Conservation (phyloP, 2,329 filamentous ascomycete species). For the Esteya vermicola region DNA sequence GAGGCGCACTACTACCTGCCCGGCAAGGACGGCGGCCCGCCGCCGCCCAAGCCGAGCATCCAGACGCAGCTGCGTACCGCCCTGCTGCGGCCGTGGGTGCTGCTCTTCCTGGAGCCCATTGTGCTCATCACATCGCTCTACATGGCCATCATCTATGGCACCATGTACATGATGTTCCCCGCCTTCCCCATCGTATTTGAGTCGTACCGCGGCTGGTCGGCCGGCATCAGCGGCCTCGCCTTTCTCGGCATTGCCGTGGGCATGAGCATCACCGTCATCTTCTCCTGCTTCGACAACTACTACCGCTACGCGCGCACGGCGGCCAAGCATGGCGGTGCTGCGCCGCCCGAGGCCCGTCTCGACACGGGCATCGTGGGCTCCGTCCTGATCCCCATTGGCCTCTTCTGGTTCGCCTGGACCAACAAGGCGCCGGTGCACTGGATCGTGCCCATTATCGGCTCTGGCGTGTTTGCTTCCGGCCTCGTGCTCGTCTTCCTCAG, state of each 20-base stretch:
- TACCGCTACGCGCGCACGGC: slow-evolving; percentile 32
- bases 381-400: slow-evolving; percentile 44
- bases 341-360: slow-evolving; percentile 53
- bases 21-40: slow-evolving; percentile 11
- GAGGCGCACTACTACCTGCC: slow-evolving; percentile 20
- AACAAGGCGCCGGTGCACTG: slow-evolving; percentile 28
- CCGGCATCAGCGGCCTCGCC: slow-evolving; percentile 46
- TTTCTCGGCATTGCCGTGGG: slow-evolving; percentile 58
- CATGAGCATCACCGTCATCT: slow-evolving; percentile 43
- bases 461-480: slow-evolving; percentile 25
- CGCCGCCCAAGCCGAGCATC: slow-evolving; percentile 20
- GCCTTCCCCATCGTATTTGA: slow-evolving; percentile 56
- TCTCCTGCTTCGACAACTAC: slow-evolving; percentile 40
- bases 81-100: slow-evolving; percentile 50
- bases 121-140: slow-evolving; percentile 52
- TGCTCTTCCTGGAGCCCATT: slow-evolving; percentile 58
- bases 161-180: slow-evolving; percentile 45
- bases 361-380: slow-evolving; percentile 47
- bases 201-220: slow-evolving; percentile 40
- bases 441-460: slow-evolving; percentile 21
- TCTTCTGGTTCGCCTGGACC: slow-evolving; percentile 60
- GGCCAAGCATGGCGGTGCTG: slow-evolving; percentile 31
- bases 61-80: slow-evolving; percentile 39
- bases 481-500: slow-evolving; percentile 52
- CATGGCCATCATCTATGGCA: slow-evolving; percentile 46